Conservation (phyloP, 139 green algal genomes). For the Zygnema circumcarinatum region DNA sequence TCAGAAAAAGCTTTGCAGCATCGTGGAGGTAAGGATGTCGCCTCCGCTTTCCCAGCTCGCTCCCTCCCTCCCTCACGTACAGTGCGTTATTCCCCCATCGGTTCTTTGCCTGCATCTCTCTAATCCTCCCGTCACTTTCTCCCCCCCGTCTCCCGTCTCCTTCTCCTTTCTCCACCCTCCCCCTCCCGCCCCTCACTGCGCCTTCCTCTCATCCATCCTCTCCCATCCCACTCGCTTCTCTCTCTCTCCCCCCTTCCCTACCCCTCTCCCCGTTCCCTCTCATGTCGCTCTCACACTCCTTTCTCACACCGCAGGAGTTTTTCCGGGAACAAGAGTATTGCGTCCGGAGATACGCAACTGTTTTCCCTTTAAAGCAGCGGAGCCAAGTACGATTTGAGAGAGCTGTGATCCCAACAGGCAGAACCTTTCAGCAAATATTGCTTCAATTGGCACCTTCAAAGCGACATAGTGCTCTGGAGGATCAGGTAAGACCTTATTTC, state of each 20-base stretch:
- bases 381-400: too few relatives aligned
- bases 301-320: too few relatives aligned
- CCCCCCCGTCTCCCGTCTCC: neutral
- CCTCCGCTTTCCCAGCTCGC: neutral
- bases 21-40: slow-evolving; percentile 22
- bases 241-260: slow-evolving; percentile 17
- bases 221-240: neutral
- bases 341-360: too few relatives aligned
- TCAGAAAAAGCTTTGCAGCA: slow-evolving; percentile 31
- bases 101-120: slow-evolving; percentile 1
- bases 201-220: slow-evolving; percentile 6
- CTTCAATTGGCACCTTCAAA: too few relatives aligned
- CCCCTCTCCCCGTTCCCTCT: slow-evolving; percentile 17
- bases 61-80: neutral
- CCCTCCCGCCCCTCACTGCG: neutral
- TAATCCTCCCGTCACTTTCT: neutral
- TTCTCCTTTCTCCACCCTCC: neutral
- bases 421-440: too few relatives aligned
- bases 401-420: too few relatives aligned
- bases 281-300: too few relatives aligned
- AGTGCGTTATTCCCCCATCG: neutral
- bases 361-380: too few relatives aligned
- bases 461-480: too few relatives aligned
- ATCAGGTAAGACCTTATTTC: too few relatives aligned
- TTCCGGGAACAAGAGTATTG: too few relatives aligned